Percentiles rank a stretch among this genome's conserved stretches.
Conservation (phyloP, 1,139 yeast genomes). For the Saccharomyces hybrid region DNA sequence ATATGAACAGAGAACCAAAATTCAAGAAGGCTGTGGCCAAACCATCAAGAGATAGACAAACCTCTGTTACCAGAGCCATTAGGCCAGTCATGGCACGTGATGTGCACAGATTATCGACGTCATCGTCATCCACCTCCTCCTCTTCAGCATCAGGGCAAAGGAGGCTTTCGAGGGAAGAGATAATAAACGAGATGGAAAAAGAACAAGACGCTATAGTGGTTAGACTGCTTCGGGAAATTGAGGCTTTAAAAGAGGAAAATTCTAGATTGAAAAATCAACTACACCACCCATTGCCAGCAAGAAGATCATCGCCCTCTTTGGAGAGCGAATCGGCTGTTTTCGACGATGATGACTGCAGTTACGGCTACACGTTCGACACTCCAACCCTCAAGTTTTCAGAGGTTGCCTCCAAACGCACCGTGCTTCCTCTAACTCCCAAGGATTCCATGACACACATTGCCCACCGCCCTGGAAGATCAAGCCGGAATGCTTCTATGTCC, state of each 20-base stretch:
- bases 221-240: slow-evolving; percentile 49
- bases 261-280: slow-evolving; percentile 8
- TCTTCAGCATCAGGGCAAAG: no score
- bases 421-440: neutral
- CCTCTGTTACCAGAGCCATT: neutral
- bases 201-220: slow-evolving; percentile 61
- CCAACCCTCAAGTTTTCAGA: neutral
- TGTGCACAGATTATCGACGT: neutral
- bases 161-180: no score
- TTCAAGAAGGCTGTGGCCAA: neutral
- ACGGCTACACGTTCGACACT: neutral
- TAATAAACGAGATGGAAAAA: slow-evolving; percentile 42
- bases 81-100: neutral
- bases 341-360: neutral
- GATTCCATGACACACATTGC: neutral
- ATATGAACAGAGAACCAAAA: neutral
- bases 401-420: neutral
- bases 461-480: neutral
- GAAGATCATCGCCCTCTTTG: neutral
- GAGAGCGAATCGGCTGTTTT: neutral
- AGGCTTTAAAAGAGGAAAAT: slow-evolving; percentile 45
- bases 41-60: neutral
- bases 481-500: neutral
- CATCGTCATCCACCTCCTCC: no score
- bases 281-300: neutral